phyloP scores from a whole-genome alignment of 768 basidiomycete genomes.

The Pulveroboletus ravenelii region DNA sequence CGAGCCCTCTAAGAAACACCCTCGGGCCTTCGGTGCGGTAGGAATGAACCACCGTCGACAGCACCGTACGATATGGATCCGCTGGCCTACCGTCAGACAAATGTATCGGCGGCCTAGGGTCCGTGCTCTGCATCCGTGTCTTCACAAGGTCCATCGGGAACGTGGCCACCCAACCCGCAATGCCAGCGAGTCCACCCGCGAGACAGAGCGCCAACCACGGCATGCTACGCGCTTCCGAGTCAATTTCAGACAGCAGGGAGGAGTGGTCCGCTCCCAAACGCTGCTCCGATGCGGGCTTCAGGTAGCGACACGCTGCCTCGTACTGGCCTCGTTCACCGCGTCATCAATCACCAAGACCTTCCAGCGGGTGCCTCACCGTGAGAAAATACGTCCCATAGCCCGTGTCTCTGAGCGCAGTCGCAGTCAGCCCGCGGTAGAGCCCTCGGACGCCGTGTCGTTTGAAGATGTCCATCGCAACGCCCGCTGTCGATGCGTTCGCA shows the following conservation, averaged over 20 bases:
- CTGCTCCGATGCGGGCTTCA: constrained; percentile 26
- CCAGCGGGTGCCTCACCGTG: constrained; percentile 43
- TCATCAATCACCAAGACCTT: constrained; percentile 1
- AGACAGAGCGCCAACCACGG: constrained; percentile 58
- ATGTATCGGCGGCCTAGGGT: constrained; percentile 2
- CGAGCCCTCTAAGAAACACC: constrained; percentile 74
- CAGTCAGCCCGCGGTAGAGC: constrained; percentile 70
- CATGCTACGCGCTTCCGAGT: constrained; percentile 32
- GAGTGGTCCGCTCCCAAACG: constrained; percentile 25
- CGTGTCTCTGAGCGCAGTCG: constrained; percentile 71
- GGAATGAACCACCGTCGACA: constrained; percentile 54
- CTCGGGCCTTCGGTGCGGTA: constrained; percentile 59
- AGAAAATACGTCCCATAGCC: constrained; percentile 87
- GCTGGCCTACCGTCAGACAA: background rate
- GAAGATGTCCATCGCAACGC: constrained; percentile 55
- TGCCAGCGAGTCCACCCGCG: constrained; percentile 74
- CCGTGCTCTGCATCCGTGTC: constrained; percentile 71
- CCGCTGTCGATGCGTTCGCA: constrained; percentile 42
- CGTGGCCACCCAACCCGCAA: constrained; percentile 73
- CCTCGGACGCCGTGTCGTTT: constrained; percentile 54
- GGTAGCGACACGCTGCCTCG: constrained; percentile 57
- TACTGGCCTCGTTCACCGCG: constrained; percentile 38
- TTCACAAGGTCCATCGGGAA: constrained; percentile 91
- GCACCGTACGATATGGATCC: constrained; percentile 57
- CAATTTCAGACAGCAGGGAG: constrained; percentile 39